Evolutionary conservation across 2,329 filamentous ascomycete species (phyloP).

Genomic region (Purpureocillium takamizusanense): DNA sequence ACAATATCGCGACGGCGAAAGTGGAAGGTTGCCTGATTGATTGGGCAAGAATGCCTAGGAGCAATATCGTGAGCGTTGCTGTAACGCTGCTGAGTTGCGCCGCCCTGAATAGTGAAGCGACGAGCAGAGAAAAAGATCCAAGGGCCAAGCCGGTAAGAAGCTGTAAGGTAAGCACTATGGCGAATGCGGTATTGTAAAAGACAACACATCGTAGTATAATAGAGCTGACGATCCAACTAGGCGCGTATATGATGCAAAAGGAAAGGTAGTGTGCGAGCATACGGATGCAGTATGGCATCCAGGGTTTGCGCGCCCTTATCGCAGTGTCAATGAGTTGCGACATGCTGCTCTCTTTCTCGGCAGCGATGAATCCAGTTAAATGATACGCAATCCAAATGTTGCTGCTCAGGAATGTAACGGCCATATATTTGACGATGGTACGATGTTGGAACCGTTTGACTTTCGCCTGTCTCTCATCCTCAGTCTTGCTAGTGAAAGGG

Average conservation of each 20-base stretch:
- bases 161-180: too few species aligned
- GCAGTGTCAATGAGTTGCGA: conserved; percentile 83
- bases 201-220: conserved; percentile 23
- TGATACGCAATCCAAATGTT: conserved; percentile 60
- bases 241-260: conserved; percentile 70
- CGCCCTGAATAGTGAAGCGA: too few species aligned
- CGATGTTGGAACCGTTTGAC: conserved; percentile 63
- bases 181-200: too few species aligned
- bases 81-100: too few species aligned
- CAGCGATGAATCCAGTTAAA: conserved; percentile 74
- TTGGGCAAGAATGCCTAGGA: too few species aligned
- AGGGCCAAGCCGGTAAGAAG: too few species aligned
- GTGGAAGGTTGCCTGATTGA: too few species aligned
- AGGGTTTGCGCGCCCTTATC: conserved; percentile 67
- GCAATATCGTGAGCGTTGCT: too few species aligned
- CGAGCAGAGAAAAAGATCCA: too few species aligned
- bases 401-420: too few species aligned
- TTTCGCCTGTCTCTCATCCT: conserved; percentile 53
- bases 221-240: conserved; percentile 73
- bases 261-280: conserved; percentile 70
- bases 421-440: conserved; percentile 56
- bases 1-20: too few species aligned
- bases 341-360: conserved; percentile 79
- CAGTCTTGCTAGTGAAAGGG: conserved; percentile 66
- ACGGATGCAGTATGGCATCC: conserved; percentile 69